Conservation (phyloP, 257 asterid genomes). For the Mentha longifolia region DNA sequence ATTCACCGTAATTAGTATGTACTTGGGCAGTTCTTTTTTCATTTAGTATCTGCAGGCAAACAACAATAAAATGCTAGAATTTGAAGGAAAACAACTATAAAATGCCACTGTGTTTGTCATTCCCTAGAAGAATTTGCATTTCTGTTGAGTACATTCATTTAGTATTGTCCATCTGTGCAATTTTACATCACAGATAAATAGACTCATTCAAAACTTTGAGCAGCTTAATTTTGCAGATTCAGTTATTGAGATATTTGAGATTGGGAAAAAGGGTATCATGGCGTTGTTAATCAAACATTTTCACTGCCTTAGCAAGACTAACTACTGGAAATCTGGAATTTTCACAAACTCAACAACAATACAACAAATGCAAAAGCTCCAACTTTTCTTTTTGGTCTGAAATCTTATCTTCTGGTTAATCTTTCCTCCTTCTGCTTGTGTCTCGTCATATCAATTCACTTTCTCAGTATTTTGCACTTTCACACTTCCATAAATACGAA, state of each 20-base stretch:
- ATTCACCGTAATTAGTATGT: neutral
- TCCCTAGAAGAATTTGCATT: neutral
- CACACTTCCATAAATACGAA: conserved; percentile 14
- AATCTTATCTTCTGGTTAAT: neutral
- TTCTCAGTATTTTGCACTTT: conserved; percentile 12
- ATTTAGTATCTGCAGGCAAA: neutral
- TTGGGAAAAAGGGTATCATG: neutral
- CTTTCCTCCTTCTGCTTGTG: neutral
- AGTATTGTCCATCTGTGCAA: neutral
- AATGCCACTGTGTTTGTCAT: neutral
- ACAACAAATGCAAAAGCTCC: neutral
- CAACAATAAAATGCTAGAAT: neutral
- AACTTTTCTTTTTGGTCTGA: neutral
- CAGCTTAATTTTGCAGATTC: neutral
- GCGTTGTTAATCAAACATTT: conserved; percentile 15
- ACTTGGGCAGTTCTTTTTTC: neutral
- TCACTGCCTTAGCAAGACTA: conserved; percentile 24
- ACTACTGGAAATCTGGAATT: neutral
- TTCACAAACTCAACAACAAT: conserved; percentile 15
- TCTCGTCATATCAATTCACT: conserved; percentile 9
- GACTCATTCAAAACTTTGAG: neutral
- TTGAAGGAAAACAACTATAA: neutral
- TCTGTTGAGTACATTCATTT: neutral
- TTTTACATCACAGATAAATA: neutral
- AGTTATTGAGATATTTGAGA: neutral